Conservation (phyloP, 2,329 filamentous ascomycete species). For the Cladosporium phlei region DNA sequence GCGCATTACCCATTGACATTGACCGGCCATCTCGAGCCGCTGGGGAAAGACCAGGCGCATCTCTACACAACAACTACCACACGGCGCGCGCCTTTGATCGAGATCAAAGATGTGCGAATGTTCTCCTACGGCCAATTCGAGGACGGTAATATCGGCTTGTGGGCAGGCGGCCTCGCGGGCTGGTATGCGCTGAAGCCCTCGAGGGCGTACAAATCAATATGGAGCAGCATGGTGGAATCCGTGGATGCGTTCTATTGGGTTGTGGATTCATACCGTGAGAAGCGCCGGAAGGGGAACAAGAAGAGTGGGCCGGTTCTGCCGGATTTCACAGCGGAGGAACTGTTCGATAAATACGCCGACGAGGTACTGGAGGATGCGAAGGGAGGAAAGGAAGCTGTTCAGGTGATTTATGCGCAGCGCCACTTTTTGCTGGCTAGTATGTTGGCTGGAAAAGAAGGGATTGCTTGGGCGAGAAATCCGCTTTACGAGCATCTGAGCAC, state of each 20-base stretch:
- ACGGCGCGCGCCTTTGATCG: constrained; percentile 22
- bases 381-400: constrained; percentile 20
- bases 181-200: constrained; percentile 65
- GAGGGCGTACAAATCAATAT: constrained; percentile 52
- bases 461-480: constrained; percentile 41
- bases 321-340: constrained; percentile 32
- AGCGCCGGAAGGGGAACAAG: constrained; percentile 31
- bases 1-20: constrained; percentile 58
- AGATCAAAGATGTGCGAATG: constrained; percentile 49
- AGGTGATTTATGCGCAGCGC: constrained; percentile 28
- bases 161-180: constrained; percentile 60
- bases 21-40: constrained; percentile 54
- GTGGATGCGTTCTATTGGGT: constrained; percentile 61
- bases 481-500: constrained; percentile 39
- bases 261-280: constrained; percentile 49
- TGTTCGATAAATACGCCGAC: constrained; percentile 35
- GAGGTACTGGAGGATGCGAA: constrained; percentile 20
- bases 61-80: constrained; percentile 11
- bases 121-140: constrained; percentile 51
- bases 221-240: constrained; percentile 58
- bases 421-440: constrained; percentile 45
- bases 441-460: constrained; percentile 39
- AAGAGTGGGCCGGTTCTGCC: constrained; percentile 28
- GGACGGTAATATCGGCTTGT: constrained; percentile 55
- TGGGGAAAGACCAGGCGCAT: constrained; percentile 37